Evolutionary conservation across 495 filamentous ascomycete genomes (phyloP).

Genomic region (Xylaria acuta): DNA sequence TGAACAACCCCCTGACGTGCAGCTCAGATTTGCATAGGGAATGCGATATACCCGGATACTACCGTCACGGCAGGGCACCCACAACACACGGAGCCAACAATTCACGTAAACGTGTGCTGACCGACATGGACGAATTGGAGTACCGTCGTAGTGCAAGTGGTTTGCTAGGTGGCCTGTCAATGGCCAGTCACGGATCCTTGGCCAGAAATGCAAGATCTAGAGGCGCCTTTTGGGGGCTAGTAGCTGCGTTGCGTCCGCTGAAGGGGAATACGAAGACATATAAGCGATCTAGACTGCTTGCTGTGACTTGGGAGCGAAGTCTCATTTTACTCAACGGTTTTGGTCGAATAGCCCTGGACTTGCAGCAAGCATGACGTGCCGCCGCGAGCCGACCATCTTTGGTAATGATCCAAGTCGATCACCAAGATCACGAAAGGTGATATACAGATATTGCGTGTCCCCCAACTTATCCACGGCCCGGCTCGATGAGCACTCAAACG

Average conservation of each 20-base stretch:
- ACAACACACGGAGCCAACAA: constrained; percentile 12
- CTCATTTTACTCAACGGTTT: background rate
- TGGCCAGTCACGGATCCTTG: constrained; percentile 12
- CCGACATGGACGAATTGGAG: constrained; percentile 17
- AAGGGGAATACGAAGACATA: constrained; percentile 8
- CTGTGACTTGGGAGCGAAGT: background rate
- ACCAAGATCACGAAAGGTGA: background rate
- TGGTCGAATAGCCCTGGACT: background rate
- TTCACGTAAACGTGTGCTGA: constrained; percentile 16
- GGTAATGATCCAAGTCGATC: constrained; percentile 12
- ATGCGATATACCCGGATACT: constrained; percentile 45
- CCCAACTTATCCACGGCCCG: constrained; percentile 23
- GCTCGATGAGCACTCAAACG: background rate
- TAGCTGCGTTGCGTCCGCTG: constrained; percentile 20
- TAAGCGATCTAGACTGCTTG: constrained; percentile 27
- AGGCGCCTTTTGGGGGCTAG: constrained; percentile 23
- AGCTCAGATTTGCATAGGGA: constrained; percentile 19
- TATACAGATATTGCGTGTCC: constrained; percentile 22
- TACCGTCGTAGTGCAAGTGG: constrained; percentile 24
- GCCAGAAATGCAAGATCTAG: constrained; percentile 18
- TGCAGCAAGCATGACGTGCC: constrained; percentile 16
- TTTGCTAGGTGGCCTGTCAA: constrained; percentile 1
- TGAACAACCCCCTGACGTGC: constrained; percentile 20
- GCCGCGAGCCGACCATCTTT: background rate
- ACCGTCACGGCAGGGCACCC: constrained; percentile 34